phyloP scores from a whole-genome alignment of 768 basidiomycete species.

The Leccinum uliginosum region DNA sequence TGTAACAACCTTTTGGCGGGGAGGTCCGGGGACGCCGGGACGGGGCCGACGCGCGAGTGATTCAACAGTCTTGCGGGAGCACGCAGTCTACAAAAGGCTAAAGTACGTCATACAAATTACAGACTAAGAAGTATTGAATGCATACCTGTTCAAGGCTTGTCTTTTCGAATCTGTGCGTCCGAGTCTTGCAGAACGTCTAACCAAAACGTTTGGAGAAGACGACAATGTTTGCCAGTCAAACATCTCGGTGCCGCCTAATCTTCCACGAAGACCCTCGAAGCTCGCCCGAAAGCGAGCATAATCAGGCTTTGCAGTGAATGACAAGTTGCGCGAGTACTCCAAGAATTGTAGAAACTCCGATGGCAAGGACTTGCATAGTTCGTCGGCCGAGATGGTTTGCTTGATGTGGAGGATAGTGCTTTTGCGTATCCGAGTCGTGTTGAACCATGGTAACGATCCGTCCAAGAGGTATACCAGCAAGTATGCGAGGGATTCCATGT shows the following conservation, averaged over 20 bases:
- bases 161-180: neutral
- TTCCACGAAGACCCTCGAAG: no score
- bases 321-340: neutral
- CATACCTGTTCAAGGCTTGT: neutral
- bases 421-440: neutral
- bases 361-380: neutral
- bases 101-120: neutral
- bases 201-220: neutral
- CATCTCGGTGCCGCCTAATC: neutral
- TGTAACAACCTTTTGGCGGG: no score
- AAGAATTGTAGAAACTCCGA: neutral
- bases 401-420: neutral
- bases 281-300: neutral
- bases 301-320: neutral
- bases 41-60: no score
- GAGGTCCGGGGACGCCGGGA: no score
- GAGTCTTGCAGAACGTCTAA: neutral
- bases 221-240: neutral
- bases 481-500: neutral
- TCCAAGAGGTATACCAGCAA: neutral
- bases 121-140: neutral
- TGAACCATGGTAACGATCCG: neutral
- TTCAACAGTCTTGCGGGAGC: neutral
- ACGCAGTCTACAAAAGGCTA: neutral
- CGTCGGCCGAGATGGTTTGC: neutral